Conservation (phyloP, 2,329 filamentous ascomycete species). For the Purpureocillium lavendulum region DNA sequence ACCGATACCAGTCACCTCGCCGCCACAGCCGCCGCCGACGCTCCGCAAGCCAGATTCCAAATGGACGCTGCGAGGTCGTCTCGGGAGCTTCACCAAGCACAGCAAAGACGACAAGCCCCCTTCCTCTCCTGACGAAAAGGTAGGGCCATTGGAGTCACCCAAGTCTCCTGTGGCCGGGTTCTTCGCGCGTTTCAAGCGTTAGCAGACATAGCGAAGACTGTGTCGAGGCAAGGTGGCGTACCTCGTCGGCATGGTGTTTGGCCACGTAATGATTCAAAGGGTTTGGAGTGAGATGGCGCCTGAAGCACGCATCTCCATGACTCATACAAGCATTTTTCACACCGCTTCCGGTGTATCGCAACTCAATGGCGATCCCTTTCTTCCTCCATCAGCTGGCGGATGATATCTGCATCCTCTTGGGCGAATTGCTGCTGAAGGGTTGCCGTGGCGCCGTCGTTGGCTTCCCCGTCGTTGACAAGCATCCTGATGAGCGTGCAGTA, state of each 20-base stretch:
- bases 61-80: conserved; percentile 37
- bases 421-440: conserved; percentile 35
- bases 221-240: neutral
- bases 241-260: neutral
- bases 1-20: conserved; percentile 4
- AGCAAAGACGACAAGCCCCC: conserved; percentile 15
- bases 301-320: too few relatives aligned
- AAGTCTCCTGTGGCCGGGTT: conserved; percentile 29
- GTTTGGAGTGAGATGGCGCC: too few relatives aligned
- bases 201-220: conserved; percentile 5
- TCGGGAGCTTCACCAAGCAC: conserved; percentile 24
- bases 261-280: neutral
- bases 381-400: conserved; percentile 39
- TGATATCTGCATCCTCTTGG: conserved; percentile 38
- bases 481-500: conserved; percentile 49
- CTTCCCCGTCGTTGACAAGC: conserved; percentile 29
- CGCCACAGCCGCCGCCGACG: conserved; percentile 14
- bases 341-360: too few relatives aligned
- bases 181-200: conserved; percentile 36
- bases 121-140: conserved; percentile 9
- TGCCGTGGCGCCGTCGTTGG: conserved; percentile 21
- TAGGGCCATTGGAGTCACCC: conserved; percentile 7
- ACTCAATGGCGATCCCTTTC: conserved; percentile 23
- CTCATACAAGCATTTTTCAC: neutral
- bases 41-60: conserved; percentile 38